Conservation (phyloP, 2,329 filamentous ascomycete genomes). For the Pseudogymnoascus sp. region DNA sequence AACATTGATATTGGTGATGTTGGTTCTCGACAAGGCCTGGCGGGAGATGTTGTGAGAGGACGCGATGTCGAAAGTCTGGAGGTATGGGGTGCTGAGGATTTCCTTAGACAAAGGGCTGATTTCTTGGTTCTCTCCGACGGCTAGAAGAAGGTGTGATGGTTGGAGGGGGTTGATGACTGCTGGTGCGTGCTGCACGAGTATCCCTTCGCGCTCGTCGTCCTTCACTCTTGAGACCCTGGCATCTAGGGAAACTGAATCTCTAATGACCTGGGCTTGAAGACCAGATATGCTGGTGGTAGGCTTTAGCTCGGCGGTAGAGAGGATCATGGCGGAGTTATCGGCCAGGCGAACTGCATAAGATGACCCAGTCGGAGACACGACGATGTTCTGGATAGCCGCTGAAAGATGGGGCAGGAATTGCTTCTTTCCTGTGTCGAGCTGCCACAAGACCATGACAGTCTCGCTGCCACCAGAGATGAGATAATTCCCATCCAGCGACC, state of each 20-base stretch:
- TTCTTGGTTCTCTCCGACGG: slow-evolving; percentile 54
- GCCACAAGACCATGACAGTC: slow-evolving; percentile 84
- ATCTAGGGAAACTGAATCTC: slow-evolving; percentile 42
- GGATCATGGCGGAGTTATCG: slow-evolving; percentile 83
- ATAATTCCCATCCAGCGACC: slow-evolving; percentile 94
- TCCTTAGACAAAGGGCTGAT: slow-evolving; percentile 41
- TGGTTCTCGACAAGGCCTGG: slow-evolving; percentile 82
- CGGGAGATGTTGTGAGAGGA: slow-evolving; percentile 70
- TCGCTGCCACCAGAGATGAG: slow-evolving; percentile 88
- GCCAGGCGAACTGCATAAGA: slow-evolving; percentile 79
- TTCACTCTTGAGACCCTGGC: slow-evolving; percentile 42
- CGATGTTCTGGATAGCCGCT: slow-evolving; percentile 73
- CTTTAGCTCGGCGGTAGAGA: slow-evolving; percentile 83
- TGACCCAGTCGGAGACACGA: slow-evolving; percentile 69
- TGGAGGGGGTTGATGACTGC: slow-evolving; percentile 54
- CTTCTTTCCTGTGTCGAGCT: slow-evolving; percentile 74
- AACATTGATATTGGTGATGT: slow-evolving; percentile 71
- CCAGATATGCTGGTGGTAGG: slow-evolving; percentile 78
- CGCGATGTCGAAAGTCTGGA: slow-evolving; percentile 84
- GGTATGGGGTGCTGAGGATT: slow-evolving; percentile 48
- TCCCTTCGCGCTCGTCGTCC: slow-evolving; percentile 20
- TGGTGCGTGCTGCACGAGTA: slow-evolving; percentile 37
- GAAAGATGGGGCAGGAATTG: slow-evolving; percentile 86
- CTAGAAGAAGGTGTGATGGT: slow-evolving; percentile 57
- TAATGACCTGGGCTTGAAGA: slow-evolving; percentile 57